Conservation (phyloP, 2,329 filamentous ascomycete genomes). For the Neurospora sp. region DNA sequence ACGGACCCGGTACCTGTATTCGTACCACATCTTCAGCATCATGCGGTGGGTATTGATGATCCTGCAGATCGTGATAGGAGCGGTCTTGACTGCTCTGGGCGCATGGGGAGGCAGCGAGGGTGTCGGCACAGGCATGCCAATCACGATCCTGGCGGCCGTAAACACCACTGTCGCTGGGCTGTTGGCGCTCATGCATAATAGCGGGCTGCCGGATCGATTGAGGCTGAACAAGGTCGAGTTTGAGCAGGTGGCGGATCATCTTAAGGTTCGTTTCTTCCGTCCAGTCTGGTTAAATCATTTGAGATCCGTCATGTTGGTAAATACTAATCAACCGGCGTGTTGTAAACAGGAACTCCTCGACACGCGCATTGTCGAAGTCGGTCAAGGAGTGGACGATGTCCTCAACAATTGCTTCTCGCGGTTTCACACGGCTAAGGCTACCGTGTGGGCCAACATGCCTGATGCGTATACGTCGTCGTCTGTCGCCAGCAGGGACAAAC, state of each 20-base stretch:
- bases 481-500: conserved; percentile 7
- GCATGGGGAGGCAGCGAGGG: conserved; percentile 28
- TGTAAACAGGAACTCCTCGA: conserved; percentile 33
- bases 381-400: conserved; percentile 34
- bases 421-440: conserved; percentile 35
- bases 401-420: conserved; percentile 36
- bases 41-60: conserved; percentile 38
- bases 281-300: not conserved
- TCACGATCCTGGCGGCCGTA: conserved; percentile 38
- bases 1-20: conserved; percentile 33
- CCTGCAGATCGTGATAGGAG: conserved; percentile 37
- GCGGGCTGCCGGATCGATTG: conserved; percentile 41
- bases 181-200: conserved; percentile 43
- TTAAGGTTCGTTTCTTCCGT: conserved; percentile 22
- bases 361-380: conserved; percentile 33
- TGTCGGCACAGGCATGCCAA: conserved; percentile 26
- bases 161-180: conserved; percentile 42
- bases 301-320: not conserved
- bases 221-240: conserved; percentile 40
- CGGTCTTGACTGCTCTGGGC: conserved; percentile 39
- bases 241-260: conserved; percentile 36
- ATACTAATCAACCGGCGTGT: not conserved
- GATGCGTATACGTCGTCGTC: conserved; percentile 16
- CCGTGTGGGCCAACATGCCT: conserved; percentile 37
- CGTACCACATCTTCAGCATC: conserved; percentile 33